Evolutionary conservation across 129 eudicot species (phyloP), one percentile per base, ranked within the genome.

Genomic region (Apium graveolens): DNA sequence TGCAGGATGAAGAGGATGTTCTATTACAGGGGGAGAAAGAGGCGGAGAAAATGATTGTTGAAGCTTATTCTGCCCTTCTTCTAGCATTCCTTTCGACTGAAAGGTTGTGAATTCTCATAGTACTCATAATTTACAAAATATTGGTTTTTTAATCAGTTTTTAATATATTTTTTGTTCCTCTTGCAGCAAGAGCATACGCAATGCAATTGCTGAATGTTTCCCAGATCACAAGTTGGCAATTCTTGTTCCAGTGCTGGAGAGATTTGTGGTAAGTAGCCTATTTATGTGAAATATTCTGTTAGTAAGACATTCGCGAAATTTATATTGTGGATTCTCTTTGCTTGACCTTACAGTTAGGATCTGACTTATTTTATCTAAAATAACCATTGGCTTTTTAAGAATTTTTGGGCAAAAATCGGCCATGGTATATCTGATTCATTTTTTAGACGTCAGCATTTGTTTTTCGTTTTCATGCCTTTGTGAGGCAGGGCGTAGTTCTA

Each of bases 61-160:
- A 95, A 89, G 98, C 97, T 42, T 95, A 95, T 85, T 81, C 98
- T 18, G 98, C 98, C 43, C 96, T 95, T 81, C 97, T 95, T 77
- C 90, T 95, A 48, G 98, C 98, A 16, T 95, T 95, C 79, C 86
- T 95, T 84, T 95, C 98, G 3, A 95, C 97, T 8, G 98, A 91
- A 81, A 94, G 98, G 97, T 91, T 60, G 75, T 80, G 70, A 27
- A 26, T 63, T 80, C 39, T 11, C 66, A 10, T 55, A 27, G 44
- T 34, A 31, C 35, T 69, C 8, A 13, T 26, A 60, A 18, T 73
- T 60, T 39, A 37, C 44, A 13, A 49, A 11, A 13, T 5, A 26
- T 70, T 46, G 69, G 16, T 48, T 2, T 48, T 24, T 73, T 29
- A 73, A 35, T 80, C 48, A 18, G 13, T 78, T 70, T 53, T 39